A percentile compares a stretch with the other conserved stretches of the same genome.
phyloP scores from a whole-genome alignment of 2,329 filamentous ascomycete species.

The Scorias spongiosa region DNA sequence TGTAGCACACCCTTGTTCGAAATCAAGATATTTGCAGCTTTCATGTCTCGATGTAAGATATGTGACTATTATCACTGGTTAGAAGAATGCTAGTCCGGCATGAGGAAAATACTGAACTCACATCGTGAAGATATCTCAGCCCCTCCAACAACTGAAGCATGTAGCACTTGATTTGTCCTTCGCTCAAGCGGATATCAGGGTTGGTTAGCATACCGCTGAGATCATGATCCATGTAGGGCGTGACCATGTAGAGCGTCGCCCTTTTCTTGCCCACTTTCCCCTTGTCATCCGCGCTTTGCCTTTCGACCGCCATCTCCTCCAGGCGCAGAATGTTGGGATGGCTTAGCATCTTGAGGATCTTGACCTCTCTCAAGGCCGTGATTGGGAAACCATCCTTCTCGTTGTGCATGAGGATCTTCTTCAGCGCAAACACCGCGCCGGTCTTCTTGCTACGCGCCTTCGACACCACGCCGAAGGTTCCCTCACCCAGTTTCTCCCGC shows the following conservation, averaged over 20 bases:
- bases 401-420: constrained; percentile 99
- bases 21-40: constrained; percentile 92
- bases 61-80: constrained; percentile 25
- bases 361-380: constrained; percentile 91
- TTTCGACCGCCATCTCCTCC: constrained; percentile 93
- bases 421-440: constrained; percentile 67
- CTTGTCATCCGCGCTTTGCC: constrained; percentile 39
- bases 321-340: constrained; percentile 77
- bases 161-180: constrained; percentile 95
- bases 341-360: constrained; percentile 86
- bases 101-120: constrained; percentile 13
- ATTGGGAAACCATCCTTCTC: constrained; percentile 99
- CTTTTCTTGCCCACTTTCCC: constrained; percentile 35
- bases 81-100: neutral
- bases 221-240: constrained; percentile 97
- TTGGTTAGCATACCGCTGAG: constrained; percentile 95
- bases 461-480: constrained; percentile 93
- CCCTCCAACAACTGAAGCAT: constrained; percentile 86
- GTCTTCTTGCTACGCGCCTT: constrained; percentile 67
- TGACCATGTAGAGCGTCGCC: constrained; percentile 95
- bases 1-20: constrained; percentile 86
- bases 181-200: constrained; percentile 70
- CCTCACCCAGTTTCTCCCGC: constrained; percentile 70
- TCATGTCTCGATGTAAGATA: constrained; percentile 96
- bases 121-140: constrained; percentile 74